Percentiles rank a stretch among this genome's conserved stretches.
phyloP scores from a whole-genome alignment of 805 yeast genomes.

The Saccharomyces paradoxus region DNA sequence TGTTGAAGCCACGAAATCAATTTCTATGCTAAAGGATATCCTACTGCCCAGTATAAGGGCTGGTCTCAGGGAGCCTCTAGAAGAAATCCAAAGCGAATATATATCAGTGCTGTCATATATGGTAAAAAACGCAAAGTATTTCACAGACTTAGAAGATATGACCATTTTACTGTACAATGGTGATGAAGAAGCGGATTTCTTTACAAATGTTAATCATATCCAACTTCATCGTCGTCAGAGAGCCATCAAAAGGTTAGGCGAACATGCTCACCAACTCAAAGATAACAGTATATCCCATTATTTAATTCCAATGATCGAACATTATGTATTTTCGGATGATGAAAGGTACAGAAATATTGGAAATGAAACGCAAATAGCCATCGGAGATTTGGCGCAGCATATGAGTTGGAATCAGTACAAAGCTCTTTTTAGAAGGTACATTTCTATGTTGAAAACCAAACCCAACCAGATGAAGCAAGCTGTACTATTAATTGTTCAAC shows the following conservation, averaged over 20 bases:
- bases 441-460: conserved; percentile 40
- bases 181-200: conserved; percentile 80
- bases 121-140: conserved; percentile 40
- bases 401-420: conserved; percentile 74
- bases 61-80: conserved; percentile 57
- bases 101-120: conserved; percentile 57
- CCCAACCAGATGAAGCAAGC: conserved; percentile 46
- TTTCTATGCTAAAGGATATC: conserved; percentile 39
- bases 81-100: conserved; percentile 63
- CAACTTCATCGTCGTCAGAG: conserved; percentile 81
- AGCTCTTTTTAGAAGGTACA: conserved; percentile 65
- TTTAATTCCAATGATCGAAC: conserved; percentile 77
- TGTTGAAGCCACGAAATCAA: conserved; percentile 23
- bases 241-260: conserved; percentile 62
- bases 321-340: conserved; percentile 53
- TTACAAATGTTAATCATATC: conserved; percentile 67
- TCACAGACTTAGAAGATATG: conserved; percentile 57
- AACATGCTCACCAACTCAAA: conserved; percentile 38
- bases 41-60: conserved; percentile 57
- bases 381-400: conserved; percentile 48
- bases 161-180: conserved; percentile 49
- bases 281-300: conserved; percentile 65
- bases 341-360: conserved; percentile 55
- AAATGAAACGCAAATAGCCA: conserved; percentile 55
- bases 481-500: conserved; percentile 49